phyloP scores from a whole-genome alignment of 2,329 filamentous ascomycete genomes.

The Sporothrix protearum region DNA sequence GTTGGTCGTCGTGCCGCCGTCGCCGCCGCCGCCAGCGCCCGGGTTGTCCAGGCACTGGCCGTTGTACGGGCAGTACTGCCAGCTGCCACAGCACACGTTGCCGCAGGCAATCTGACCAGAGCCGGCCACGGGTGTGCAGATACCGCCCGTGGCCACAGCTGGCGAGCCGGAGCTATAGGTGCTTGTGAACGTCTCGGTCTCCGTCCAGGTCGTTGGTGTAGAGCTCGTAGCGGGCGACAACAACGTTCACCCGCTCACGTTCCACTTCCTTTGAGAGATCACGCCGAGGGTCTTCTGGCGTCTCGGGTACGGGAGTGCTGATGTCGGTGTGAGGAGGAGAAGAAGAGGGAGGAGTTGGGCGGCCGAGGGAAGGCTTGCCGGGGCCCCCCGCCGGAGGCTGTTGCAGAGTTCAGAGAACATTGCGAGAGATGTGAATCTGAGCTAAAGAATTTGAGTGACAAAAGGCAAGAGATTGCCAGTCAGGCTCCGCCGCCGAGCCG shows the following conservation, averaged over 20 bases:
- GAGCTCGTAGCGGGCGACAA: conserved; percentile 34
- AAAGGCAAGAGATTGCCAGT: not conserved
- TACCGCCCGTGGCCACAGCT: conserved; percentile 37
- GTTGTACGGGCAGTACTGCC: conserved; percentile 61
- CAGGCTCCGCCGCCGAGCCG: conserved; percentile 15
- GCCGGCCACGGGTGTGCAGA: conserved; percentile 49
- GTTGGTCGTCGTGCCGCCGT: conserved; percentile 32
- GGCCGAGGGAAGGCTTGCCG: not conserved
- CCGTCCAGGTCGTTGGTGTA: conserved; percentile 60
- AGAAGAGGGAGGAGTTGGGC: conserved; percentile 13
- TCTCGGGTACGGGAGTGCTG: conserved; percentile 50
- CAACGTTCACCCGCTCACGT: conserved; percentile 38
- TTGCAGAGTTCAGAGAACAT: conserved; percentile 16
- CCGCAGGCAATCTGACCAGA: conserved; percentile 62
- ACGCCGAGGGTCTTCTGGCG: conserved; percentile 41
- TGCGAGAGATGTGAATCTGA: not conserved
- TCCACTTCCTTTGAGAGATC: conserved; percentile 51
- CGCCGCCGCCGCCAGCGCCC: conserved; percentile 31
- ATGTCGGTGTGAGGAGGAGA: conserved; percentile 30
- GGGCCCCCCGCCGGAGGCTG: not conserved
- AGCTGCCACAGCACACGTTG: conserved; percentile 64
- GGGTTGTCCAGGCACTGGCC: conserved; percentile 58
- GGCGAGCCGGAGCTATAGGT: conserved; percentile 52
- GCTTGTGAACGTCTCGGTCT: conserved; percentile 58
- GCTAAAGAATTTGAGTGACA: not conserved